A percentile compares a stretch with the other conserved stretches of the same genome.
Conservation (phyloP, 192 early-diverging fungal species). For the Coemansia javaensis region DNA sequence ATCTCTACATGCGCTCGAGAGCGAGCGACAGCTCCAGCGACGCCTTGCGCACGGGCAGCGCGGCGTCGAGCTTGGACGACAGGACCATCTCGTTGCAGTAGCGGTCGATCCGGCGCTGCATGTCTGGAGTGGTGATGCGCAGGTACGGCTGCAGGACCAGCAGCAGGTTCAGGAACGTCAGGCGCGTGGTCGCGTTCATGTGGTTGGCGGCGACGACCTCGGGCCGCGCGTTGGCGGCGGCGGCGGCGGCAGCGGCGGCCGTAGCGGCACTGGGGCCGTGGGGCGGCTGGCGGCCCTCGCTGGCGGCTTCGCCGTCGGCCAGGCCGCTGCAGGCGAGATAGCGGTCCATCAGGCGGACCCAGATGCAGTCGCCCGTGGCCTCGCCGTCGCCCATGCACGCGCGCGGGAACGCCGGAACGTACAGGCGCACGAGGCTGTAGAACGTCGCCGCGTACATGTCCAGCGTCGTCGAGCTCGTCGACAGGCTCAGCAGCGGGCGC, state of each 20-base stretch:
- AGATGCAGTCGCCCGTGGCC: slow-evolving; percentile 27
- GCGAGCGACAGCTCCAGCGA: slow-evolving; percentile 40
- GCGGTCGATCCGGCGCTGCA: slow-evolving; percentile 25
- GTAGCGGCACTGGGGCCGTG: no score
- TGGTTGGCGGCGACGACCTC: slow-evolving; percentile 46
- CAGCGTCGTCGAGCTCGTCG: slow-evolving; percentile 47
- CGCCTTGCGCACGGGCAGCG: slow-evolving; percentile 47
- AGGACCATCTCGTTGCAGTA: slow-evolving; percentile 46
- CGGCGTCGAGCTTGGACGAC: slow-evolving; percentile 40
- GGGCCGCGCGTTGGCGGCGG: slow-evolving; percentile 13
- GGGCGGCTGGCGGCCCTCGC: no score
- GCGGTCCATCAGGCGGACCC: slow-evolving; percentile 49
- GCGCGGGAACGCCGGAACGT: slow-evolving; percentile 36
- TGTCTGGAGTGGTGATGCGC: slow-evolving; percentile 20
- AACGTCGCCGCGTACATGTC: slow-evolving; percentile 48
- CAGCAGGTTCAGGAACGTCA: slow-evolving; percentile 47
- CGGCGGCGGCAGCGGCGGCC: neutral
- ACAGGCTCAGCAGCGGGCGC: slow-evolving; percentile 40
- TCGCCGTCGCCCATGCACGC: slow-evolving; percentile 46
- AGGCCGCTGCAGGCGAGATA: slow-evolving; percentile 49
- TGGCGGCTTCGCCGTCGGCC: slow-evolving; percentile 17
- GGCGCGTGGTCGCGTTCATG: slow-evolving; percentile 47
- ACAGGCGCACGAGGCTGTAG: slow-evolving; percentile 38
- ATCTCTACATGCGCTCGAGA: slow-evolving; percentile 37
- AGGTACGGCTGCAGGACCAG: slow-evolving; percentile 35